Percentiles rank a stretch among this genome's conserved stretches.
Conservation (phyloP, 2,329 filamentous ascomycete genomes). For the Microthyrium microscopicum region DNA sequence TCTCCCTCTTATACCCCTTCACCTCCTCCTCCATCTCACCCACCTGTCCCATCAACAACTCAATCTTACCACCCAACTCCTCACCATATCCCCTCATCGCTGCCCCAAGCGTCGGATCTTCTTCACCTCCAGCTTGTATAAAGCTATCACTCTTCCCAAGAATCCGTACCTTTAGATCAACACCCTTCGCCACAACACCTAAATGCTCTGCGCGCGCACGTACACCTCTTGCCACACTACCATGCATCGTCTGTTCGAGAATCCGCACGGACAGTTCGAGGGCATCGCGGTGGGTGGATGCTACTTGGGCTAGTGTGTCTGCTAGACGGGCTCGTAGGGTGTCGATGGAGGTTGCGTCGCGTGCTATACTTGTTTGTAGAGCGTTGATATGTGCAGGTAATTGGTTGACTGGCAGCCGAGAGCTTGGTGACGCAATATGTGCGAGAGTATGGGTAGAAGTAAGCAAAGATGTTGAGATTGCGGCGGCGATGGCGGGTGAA, state of each 20-base stretch:
- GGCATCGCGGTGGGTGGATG: conserved; percentile 20
- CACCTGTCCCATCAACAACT: conserved; percentile 17
- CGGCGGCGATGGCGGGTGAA: conserved; percentile 2
- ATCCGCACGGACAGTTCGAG: conserved; percentile 23
- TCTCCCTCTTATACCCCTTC: conserved; percentile 20
- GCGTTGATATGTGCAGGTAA: conserved; percentile 1
- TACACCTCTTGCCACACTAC: conserved; percentile 23
- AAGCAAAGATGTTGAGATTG: conserved; percentile 3
- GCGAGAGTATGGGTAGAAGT: not conserved
- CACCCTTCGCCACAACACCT: conserved; percentile 23
- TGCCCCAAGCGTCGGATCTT: conserved; percentile 11
- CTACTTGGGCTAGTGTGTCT: conserved; percentile 17
- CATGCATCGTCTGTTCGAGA: conserved; percentile 31
- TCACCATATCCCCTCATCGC: conserved; percentile 19
- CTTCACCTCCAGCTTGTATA: not conserved
- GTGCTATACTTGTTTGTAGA: conserved; percentile 10
- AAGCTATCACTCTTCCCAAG: not conserved
- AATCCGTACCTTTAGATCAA: conserved; percentile 23
- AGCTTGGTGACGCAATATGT: too few species aligned
- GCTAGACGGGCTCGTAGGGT: conserved; percentile 20
- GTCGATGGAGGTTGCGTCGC: conserved; percentile 6
- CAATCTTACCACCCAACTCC: conserved; percentile 16
- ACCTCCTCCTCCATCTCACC: conserved; percentile 18
- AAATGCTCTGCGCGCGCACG: conserved; percentile 28
- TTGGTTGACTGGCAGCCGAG: too few species aligned